Evolutionary conservation across 1,284 basidiomycete genomes (phyloP).

Genomic region (Boletus smithii): DNA sequence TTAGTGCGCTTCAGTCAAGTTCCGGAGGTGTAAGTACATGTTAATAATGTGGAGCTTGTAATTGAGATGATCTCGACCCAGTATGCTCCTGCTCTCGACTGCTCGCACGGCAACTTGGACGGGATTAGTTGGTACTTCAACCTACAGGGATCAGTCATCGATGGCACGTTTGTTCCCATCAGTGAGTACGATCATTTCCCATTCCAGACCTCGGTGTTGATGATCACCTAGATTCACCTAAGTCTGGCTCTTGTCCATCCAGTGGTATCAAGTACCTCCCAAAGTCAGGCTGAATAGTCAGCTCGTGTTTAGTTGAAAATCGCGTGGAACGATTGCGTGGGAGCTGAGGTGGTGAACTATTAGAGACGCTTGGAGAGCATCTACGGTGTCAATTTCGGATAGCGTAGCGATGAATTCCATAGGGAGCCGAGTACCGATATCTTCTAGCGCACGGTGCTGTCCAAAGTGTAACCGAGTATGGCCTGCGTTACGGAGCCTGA

Average conservation of each 20-base stretch:
- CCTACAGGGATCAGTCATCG: slow-evolving; percentile 61
- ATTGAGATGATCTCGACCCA: slow-evolving; percentile 27
- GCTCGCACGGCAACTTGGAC: slow-evolving; percentile 46
- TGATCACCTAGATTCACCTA: slow-evolving; percentile 45
- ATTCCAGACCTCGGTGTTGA: slow-evolving; percentile 5
- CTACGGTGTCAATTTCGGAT: too few species aligned
- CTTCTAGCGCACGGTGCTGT: too few species aligned
- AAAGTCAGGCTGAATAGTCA: slow-evolving; percentile 46
- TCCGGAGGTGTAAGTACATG: slow-evolving; percentile 40
- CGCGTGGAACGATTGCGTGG: too few species aligned
- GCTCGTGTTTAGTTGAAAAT: too few species aligned
- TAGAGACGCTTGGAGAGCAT: too few species aligned
- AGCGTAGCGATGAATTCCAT: too few species aligned
- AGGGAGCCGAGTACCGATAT: too few species aligned
- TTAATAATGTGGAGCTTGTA: neutral
- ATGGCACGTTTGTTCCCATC: slow-evolving; percentile 61
- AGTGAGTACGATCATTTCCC: slow-evolving; percentile 36
- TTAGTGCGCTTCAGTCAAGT: slow-evolving; percentile 52
- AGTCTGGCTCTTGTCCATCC: slow-evolving; percentile 47
- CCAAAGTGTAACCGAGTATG: too few species aligned
- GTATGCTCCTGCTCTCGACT: slow-evolving; percentile 57
- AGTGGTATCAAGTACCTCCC: slow-evolving; percentile 63
- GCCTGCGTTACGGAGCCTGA: too few species aligned
- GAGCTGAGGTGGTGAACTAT: too few species aligned
- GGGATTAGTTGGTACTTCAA: slow-evolving; percentile 68